Evolutionary conservation across 1,139 yeast genomes (phyloP).

Genomic region (Yarrowia galli): DNA sequence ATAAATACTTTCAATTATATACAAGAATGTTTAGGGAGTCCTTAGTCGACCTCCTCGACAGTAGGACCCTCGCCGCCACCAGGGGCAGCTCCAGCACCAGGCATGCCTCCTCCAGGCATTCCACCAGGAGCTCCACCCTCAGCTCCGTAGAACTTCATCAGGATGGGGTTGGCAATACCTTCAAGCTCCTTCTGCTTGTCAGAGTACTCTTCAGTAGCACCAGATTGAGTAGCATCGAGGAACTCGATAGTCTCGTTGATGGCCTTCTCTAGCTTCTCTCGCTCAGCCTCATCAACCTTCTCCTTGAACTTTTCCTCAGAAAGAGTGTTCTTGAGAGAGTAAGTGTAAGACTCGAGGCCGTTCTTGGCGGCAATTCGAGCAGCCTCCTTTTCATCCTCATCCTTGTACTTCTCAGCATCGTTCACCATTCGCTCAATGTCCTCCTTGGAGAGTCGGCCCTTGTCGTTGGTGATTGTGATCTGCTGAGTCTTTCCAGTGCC

Average conservation of each 20-base stretch:
- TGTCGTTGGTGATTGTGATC: slow-evolving; percentile 22
- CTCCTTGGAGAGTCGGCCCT: slow-evolving; percentile 26
- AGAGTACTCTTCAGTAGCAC: slow-evolving; percentile 19
- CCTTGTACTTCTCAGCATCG: slow-evolving; percentile 27
- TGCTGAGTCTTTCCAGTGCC: slow-evolving; percentile 25
- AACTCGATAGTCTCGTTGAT: slow-evolving; percentile 18
- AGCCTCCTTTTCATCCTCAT: slow-evolving; percentile 23
- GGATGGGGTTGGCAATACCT: slow-evolving; percentile 19
- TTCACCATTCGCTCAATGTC: slow-evolving; percentile 25
- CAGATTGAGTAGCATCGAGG: slow-evolving; percentile 8
- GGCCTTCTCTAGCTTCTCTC: slow-evolving; percentile 16
- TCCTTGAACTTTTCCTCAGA: slow-evolving; percentile 22
- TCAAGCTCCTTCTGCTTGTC: slow-evolving; percentile 23
- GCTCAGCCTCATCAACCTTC: slow-evolving; percentile 17
- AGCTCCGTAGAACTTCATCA: slow-evolving; percentile 15
- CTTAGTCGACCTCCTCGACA: slow-evolving; percentile 23
- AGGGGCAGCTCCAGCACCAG: slow-evolving; percentile 10
- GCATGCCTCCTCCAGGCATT: slow-evolving; percentile 26
- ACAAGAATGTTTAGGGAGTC: background rate
- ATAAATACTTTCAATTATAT: slow-evolving; percentile 12
- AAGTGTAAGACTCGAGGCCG: slow-evolving; percentile 15
- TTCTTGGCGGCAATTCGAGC: slow-evolving; percentile 22
- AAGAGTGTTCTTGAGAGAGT: slow-evolving; percentile 12
- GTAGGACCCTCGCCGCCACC: slow-evolving; percentile 20
- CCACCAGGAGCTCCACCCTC: slow-evolving; percentile 16